Conservation (phyloP, 1,139 yeast species). For the Suhomyces ambrosiae region DNA sequence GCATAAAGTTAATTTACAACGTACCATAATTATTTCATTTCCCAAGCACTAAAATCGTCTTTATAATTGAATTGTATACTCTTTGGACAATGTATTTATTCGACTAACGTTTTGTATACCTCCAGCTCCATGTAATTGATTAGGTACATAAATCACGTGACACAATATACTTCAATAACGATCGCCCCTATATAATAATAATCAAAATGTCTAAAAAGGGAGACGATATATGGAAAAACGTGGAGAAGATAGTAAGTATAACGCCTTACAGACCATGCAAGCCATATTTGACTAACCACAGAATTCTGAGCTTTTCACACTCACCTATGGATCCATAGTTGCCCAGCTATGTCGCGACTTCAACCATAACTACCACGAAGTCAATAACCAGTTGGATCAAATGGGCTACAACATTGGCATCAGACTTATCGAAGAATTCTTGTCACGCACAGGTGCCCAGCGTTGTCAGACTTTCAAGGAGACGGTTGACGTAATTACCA, state of each 20-base stretch:
- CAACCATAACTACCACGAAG: conserved; percentile 71
- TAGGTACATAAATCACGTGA: neutral
- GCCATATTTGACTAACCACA: conserved; percentile 26
- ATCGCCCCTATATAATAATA: neutral
- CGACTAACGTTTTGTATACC: too few species aligned
- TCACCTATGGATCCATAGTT: conserved; percentile 93
- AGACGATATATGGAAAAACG: conserved; percentile 92
- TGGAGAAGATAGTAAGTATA: conserved; percentile 77
- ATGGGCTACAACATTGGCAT: conserved; percentile 98
- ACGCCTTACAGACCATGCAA: too few species aligned
- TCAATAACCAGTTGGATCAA: conserved; percentile 78
- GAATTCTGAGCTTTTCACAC: conserved; percentile 89
- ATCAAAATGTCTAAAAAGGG: conserved; percentile 37
- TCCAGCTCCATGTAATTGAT: too few species aligned
- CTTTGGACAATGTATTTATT: too few species aligned
- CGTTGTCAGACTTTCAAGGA: conserved; percentile 81
- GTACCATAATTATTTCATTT: too few species aligned
- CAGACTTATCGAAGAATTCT: conserved; percentile 87
- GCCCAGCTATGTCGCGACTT: conserved; percentile 90
- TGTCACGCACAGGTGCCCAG: conserved; percentile 82
- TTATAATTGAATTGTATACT: too few species aligned
- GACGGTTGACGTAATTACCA: conserved; percentile 83
- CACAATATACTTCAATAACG: neutral
- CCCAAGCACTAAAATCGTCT: too few species aligned
- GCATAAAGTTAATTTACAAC: too few species aligned